Conservation (phyloP, 805 yeast genomes). For the Metschnikowia kofuensis region DNA sequence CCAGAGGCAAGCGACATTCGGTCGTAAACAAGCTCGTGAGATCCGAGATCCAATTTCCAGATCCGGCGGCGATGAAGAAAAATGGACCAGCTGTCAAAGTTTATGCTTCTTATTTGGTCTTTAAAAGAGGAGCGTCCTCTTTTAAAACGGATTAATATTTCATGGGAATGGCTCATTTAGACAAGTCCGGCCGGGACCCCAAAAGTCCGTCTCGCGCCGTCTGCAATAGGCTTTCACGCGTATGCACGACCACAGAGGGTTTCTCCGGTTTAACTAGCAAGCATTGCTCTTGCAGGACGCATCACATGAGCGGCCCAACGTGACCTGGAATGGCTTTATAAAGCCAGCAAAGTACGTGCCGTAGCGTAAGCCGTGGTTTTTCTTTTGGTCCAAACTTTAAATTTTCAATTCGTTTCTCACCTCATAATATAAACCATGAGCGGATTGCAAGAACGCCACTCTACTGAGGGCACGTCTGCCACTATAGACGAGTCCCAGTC, state of each 20-base stretch:
- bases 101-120: too few relatives aligned
- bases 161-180: too few relatives aligned
- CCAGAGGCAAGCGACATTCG: neutral
- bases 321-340: neutral
- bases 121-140: too few relatives aligned
- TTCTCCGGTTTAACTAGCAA: constrained; percentile 6
- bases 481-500: constrained; percentile 6
- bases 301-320: constrained; percentile 1
- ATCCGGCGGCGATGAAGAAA: neutral
- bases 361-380: too few relatives aligned
- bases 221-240: neutral
- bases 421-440: neutral
- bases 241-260: constrained; percentile 2
- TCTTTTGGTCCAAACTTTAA: neutral
- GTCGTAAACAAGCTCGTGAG: neutral
- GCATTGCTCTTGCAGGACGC: constrained; percentile 1
- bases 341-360: neutral
- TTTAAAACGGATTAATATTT: too few relatives aligned
- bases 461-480: constrained; percentile 4
- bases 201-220: neutral
- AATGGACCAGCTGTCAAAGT: too few relatives aligned
- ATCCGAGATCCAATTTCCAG: neutral
- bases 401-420: neutral
- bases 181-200: neutral
- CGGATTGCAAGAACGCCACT: constrained; percentile 5